A percentile compares a stretch with the other conserved stretches of the same genome.
phyloP scores from a whole-genome alignment of 2,329 filamentous ascomycete species.

The Neurospora crassa region DNA sequence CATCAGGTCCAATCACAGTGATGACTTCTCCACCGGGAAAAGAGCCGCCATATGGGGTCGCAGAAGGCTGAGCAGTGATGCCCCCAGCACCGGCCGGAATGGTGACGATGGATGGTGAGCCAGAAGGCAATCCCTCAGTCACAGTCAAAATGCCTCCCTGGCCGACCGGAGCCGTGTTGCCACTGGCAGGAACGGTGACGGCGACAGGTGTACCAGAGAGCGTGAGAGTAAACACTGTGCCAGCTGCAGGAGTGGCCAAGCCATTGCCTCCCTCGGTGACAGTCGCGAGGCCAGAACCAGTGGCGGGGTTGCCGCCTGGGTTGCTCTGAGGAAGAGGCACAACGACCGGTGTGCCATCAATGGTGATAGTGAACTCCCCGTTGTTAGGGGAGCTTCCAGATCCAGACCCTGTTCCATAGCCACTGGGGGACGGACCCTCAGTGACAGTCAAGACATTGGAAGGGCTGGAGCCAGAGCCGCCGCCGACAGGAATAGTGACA shows the following conservation, averaged over 20 bases:
- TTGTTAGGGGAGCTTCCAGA: background rate
- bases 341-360: background rate
- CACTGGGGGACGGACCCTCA: background rate
- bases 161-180: background rate
- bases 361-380: background rate
- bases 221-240: background rate
- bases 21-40: background rate
- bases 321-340: background rate
- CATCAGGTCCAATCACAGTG: background rate
- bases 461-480: background rate
- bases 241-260: background rate
- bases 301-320: background rate
- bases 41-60: background rate
- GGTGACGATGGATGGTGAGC: background rate
- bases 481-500: constrained; percentile 4
- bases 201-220: background rate
- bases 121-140: background rate
- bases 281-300: background rate
- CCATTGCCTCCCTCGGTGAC: background rate
- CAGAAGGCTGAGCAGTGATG: background rate
- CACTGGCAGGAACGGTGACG: background rate
- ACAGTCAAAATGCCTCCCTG: background rate
- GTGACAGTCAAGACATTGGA: constrained; percentile 1
- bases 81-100: background rate
- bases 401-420: background rate